A percentile compares a stretch with the other conserved stretches of the same genome.
Evolutionary conservation across 2,329 filamentous ascomycete genomes (phyloP).

Genomic region (Aspergillus piperis): DNA sequence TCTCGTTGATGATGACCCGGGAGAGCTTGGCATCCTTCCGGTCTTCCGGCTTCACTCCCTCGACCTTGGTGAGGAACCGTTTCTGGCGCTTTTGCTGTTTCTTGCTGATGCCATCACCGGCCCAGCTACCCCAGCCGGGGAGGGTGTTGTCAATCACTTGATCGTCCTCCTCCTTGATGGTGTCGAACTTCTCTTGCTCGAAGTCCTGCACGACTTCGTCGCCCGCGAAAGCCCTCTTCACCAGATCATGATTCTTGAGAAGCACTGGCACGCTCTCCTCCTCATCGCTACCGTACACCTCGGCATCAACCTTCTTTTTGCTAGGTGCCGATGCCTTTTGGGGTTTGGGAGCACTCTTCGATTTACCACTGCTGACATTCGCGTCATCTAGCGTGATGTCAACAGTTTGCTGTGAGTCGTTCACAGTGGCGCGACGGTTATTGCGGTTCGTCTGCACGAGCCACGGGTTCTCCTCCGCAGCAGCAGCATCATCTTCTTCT

Average conservation of each 20-base stretch:
- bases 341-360: slow-evolving; percentile 23
- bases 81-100: slow-evolving; percentile 63
- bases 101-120: slow-evolving; percentile 77
- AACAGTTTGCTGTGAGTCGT: slow-evolving; percentile 33
- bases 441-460: slow-evolving; percentile 37
- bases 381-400: slow-evolving; percentile 36
- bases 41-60: slow-evolving; percentile 73
- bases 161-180: slow-evolving; percentile 75
- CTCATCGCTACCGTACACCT: slow-evolving; percentile 47
- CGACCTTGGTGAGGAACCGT: slow-evolving; percentile 51
- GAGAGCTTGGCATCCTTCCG: slow-evolving; percentile 81
- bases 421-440: slow-evolving; percentile 31
- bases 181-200: slow-evolving; percentile 72
- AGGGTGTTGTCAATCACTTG: slow-evolving; percentile 81
- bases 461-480: slow-evolving; percentile 41
- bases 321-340: slow-evolving; percentile 17
- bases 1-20: slow-evolving; percentile 90
- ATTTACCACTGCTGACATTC: slow-evolving; percentile 16
- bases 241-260: slow-evolving; percentile 63
- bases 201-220: slow-evolving; percentile 83
- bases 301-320: slow-evolving; percentile 32
- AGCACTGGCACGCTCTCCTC: slow-evolving; percentile 44
- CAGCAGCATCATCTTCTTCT: slow-evolving; percentile 21
- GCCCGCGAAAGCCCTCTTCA: slow-evolving; percentile 83
- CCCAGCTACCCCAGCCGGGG: slow-evolving; percentile 92